Evolutionary conservation across 1,139 yeast species (phyloP).

Genomic region (Sugiyamaella grinbergsii): DNA sequence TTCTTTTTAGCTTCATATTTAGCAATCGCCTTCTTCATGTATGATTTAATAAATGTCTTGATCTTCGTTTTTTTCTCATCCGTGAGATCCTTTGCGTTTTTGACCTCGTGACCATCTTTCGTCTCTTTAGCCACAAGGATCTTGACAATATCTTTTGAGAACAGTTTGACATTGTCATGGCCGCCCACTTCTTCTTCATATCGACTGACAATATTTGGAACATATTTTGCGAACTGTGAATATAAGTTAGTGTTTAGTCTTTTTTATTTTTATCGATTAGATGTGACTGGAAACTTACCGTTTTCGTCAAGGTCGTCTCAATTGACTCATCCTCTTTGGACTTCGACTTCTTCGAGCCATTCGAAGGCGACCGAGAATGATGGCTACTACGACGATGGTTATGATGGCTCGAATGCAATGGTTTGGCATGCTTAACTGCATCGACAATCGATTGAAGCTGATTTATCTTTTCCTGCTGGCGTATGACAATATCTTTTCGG

Average conservation of each 20-base stretch:
- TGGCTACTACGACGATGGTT: not conserved
- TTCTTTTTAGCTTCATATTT: conserved; percentile 51
- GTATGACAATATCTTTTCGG: conserved; percentile 10
- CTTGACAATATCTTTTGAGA: conserved; percentile 76
- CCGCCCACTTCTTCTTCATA: conserved; percentile 72
- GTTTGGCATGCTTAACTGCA: conserved; percentile 8
- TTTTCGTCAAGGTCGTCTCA: not conserved
- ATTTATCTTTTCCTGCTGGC: conserved; percentile 14
- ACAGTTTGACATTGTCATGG: conserved; percentile 69
- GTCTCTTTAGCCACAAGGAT: conserved; percentile 64
- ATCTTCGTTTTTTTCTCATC: conserved; percentile 68
- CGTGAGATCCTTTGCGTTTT: conserved; percentile 53
- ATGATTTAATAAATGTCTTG: conserved; percentile 60
- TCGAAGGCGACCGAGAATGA: not conserved
- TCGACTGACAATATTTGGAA: conserved; percentile 76
- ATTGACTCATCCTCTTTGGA: not conserved
- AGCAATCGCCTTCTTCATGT: conserved; percentile 72
- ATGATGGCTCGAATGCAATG: not conserved
- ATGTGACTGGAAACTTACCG: conserved; percentile 37
- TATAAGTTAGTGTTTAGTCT: conserved; percentile 51
- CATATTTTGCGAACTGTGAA: conserved; percentile 62
- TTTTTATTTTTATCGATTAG: too few relatives aligned
- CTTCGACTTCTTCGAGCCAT: not conserved
- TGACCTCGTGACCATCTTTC: conserved; percentile 32
- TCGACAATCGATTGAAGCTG: conserved; percentile 24